A percentile compares a stretch with the other conserved stretches of the same genome.
Evolutionary conservation across 345 rosid genomes (phyloP).

Genomic region (Arabidopsis suecica): DNA sequence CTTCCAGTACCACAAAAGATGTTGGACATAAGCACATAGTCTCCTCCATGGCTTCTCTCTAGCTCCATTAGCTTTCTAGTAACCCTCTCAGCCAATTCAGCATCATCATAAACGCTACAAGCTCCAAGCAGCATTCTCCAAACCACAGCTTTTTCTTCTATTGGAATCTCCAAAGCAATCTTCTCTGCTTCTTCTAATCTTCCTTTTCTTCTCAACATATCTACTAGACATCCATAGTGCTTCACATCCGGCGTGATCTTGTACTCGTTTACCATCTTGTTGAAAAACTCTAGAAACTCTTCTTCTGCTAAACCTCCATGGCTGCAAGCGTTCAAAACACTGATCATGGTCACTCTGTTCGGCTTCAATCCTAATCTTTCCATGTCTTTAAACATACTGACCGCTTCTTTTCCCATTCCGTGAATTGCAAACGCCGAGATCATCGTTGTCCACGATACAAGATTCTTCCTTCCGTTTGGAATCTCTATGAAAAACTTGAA

Average conservation of each 20-base stretch:
- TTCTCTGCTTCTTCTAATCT: constrained; percentile 83
- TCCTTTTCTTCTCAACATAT: constrained; percentile 83
- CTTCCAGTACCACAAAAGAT: constrained; percentile 69
- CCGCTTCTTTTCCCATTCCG: constrained; percentile 82
- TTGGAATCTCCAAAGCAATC: constrained; percentile 63
- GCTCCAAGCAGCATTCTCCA: constrained; percentile 90
- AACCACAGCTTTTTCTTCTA: constrained; percentile 57
- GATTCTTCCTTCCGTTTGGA: constrained; percentile 51
- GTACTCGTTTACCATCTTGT: constrained; percentile 60
- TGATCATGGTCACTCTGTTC: constrained; percentile 71
- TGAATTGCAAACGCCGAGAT: constrained; percentile 85
- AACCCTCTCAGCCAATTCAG: constrained; percentile 72
- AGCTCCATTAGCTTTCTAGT: constrained; percentile 70
- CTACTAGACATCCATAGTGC: constrained; percentile 80
- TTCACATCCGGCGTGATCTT: constrained; percentile 63
- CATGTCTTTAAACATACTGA: constrained; percentile 60
- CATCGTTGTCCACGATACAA: constrained; percentile 84
- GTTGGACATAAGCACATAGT: constrained; percentile 76
- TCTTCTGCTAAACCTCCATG: constrained; percentile 82
- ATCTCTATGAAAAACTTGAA: constrained; percentile 61
- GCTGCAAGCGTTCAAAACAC: constrained; percentile 83
- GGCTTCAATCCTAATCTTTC: constrained; percentile 62
- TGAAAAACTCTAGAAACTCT: constrained; percentile 63
- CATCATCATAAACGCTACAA: constrained; percentile 75
- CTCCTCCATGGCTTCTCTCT: constrained; percentile 78